A percentile compares a stretch with the other conserved stretches of the same genome.
phyloP scores from a whole-genome alignment of 176 grass and related monocot genomes.

The Zea mays region Zm-B73-REFERENCE-NAM-5.0 NC_050101.1:107012501-107013000 shows the following conservation, averaged over 20 bases:
- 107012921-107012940: slow-evolving; percentile 17
- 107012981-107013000: slow-evolving; percentile 30
- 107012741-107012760: slow-evolving; percentile 42
- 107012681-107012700: slow-evolving; percentile 14
- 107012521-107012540: too few relatives aligned
- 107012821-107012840: slow-evolving; percentile 40
- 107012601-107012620: too few relatives aligned
- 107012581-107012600: too few relatives aligned
- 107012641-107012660: slow-evolving; percentile 10
- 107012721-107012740: background rate
- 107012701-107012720: slow-evolving; percentile 29
- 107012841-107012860: slow-evolving; percentile 20
- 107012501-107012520: too few relatives aligned
- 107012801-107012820: slow-evolving; percentile 47
- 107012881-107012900: slow-evolving; percentile 26
- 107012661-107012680: background rate
- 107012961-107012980: slow-evolving; percentile 29
- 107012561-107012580: too few relatives aligned
- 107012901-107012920: slow-evolving; percentile 12
- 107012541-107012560: too few relatives aligned
- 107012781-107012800: slow-evolving; percentile 19
- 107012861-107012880: slow-evolving; percentile 33
- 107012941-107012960: slow-evolving; percentile 47
- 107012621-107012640: background rate
- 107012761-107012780: slow-evolving; percentile 3